A percentile compares a stretch with the other conserved stretches of the same genome.
These are phyloP conservation scores for Eimeria falciformis DNA, from an alignment of 169 alveolate genomes.

Conservation along the genomic window DNA sequence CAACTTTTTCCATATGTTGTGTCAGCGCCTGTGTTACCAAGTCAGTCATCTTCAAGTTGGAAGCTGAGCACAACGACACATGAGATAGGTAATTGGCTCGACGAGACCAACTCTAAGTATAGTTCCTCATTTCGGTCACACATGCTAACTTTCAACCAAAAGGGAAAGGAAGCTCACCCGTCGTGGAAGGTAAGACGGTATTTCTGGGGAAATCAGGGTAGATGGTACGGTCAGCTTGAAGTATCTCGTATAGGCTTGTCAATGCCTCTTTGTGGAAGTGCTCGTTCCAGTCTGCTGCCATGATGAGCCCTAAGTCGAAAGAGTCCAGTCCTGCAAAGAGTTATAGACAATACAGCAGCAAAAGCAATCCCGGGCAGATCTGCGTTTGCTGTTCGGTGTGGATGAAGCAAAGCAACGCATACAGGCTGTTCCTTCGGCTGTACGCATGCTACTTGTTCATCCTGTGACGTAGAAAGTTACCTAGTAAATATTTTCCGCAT, in stretches of 20 bases:
- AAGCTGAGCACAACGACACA: not conserved
- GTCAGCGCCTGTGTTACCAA: constrained; percentile 6
- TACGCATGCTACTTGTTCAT: too few species aligned
- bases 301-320: constrained; percentile 21
- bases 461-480: not conserved
- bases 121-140: too few species aligned
- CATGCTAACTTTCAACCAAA: too few species aligned
- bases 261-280: constrained; percentile 5
- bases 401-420: too few species aligned
- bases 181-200: not conserved
- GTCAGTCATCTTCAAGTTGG: constrained; percentile 15
- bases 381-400: too few species aligned
- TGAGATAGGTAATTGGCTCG: too few species aligned
- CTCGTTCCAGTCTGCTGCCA: constrained; percentile 52
- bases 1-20: not conserved
- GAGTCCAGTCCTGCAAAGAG: constrained; percentile 41
- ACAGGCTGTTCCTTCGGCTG: too few species aligned
- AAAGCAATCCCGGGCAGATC: too few species aligned
- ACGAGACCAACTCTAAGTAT: too few species aligned
- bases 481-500: constrained; percentile 2
- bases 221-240: not conserved
- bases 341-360: too few species aligned
- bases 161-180: not conserved
- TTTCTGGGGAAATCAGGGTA: not conserved
- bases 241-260: not conserved